Percentiles rank a stretch among this genome's conserved stretches.
phyloP scores from a whole-genome alignment of 1,139 yeast species.

The Zygoascus hellenicus region DNA sequence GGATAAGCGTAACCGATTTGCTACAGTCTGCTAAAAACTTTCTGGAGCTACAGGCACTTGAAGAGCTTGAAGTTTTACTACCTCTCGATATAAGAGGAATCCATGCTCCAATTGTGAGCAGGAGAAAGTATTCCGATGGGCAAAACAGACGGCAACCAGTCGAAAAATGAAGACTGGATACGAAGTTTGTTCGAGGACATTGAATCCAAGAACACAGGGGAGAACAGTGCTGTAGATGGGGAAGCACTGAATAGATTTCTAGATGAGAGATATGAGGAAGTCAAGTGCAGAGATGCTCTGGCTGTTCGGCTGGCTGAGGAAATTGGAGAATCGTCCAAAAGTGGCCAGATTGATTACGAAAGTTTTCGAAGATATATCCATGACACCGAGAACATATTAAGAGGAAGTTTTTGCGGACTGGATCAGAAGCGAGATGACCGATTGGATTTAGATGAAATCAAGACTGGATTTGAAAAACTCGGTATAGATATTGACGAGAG shows the following conservation, averaged over 20 bases:
- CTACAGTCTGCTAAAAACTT: no score
- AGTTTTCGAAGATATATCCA: slow-evolving; percentile 59
- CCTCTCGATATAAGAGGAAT: no score
- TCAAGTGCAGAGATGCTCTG: slow-evolving; percentile 58
- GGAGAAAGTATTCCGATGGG: neutral
- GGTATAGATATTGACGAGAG: slow-evolving; percentile 52
- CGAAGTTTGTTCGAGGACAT: slow-evolving; percentile 6
- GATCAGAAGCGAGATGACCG: slow-evolving; percentile 76
- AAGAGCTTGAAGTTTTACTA: no score
- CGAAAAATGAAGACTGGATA: slow-evolving; percentile 8
- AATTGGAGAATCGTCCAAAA: slow-evolving; percentile 47
- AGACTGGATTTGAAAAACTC: slow-evolving; percentile 50
- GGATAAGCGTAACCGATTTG: no score
- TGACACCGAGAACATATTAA: slow-evolving; percentile 64
- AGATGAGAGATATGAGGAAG: slow-evolving; percentile 36
- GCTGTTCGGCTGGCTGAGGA: slow-evolving; percentile 50
- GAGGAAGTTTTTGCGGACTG: slow-evolving; percentile 59
- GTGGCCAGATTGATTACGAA: slow-evolving; percentile 49
- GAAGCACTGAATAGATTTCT: slow-evolving; percentile 12
- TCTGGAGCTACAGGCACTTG: no score
- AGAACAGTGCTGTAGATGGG: neutral
- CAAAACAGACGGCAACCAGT: neutral
- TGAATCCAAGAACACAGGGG: slow-evolving; percentile 1
- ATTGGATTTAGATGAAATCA: slow-evolving; percentile 60
- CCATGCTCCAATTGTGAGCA: no score